These are phyloP conservation scores for Alternaria conjuncta DNA, from an alignment of 2,329 filamentous ascomycete species.

Conservation along the genomic window DNA sequence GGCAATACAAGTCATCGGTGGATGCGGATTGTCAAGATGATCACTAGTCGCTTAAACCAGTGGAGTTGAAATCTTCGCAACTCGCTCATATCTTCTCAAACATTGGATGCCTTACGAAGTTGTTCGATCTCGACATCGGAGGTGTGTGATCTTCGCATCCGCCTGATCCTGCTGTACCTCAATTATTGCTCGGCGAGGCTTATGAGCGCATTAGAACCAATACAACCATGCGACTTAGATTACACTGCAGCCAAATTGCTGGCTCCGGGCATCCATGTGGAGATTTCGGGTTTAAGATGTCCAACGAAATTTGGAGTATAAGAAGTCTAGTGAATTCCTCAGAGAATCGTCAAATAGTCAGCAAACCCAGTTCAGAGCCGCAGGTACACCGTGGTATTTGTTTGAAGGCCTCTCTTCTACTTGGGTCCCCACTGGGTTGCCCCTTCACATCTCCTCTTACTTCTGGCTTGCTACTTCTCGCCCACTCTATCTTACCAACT, in stretches of 20 bases:
- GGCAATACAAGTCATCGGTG: background rate
- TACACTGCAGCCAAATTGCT: background rate
- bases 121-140: background rate
- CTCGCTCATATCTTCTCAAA: slow-evolving; percentile 9
- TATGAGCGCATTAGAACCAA: background rate
- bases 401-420: background rate
- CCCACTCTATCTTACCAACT: background rate
- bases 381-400: background rate
- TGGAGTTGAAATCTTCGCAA: background rate
- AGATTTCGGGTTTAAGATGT: background rate
- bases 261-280: background rate
- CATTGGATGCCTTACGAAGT: background rate
- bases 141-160: background rate
- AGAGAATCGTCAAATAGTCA: background rate
- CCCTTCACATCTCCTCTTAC: background rate
- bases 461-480: background rate
- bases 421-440: background rate
- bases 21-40: background rate
- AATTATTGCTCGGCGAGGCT: background rate
- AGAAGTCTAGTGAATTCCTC: background rate
- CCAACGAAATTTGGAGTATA: background rate
- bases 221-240: background rate
- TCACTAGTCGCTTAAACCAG: background rate
- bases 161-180: background rate
- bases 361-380: background rate